A percentile compares a stretch with the other conserved stretches of the same genome.
These are phyloP conservation scores for Penicillium sp. DNA, from an alignment of 2,329 filamentous ascomycete species.

Conservation along the genomic window DNA sequence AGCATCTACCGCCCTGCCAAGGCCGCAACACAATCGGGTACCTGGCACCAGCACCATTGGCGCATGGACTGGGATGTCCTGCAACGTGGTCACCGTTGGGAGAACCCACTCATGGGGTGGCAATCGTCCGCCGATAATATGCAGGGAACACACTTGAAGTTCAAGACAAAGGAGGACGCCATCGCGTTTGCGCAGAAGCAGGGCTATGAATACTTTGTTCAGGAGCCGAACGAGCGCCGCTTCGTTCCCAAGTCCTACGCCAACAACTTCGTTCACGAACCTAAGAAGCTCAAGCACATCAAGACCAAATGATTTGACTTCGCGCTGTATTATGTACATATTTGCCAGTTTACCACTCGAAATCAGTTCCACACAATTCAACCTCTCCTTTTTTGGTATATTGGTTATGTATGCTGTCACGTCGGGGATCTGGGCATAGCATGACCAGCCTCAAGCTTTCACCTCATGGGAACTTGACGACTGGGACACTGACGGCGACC, in stretches of 20 bases:
- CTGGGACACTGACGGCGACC: too few species aligned
- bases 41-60: conserved; percentile 81
- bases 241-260: conserved; percentile 91
- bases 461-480: too few species aligned
- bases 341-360: conserved; percentile 25
- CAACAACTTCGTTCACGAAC: conserved; percentile 86
- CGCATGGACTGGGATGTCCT: conserved; percentile 98
- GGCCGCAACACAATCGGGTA: conserved; percentile 92
- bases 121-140: conserved; percentile 91
- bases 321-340: conserved; percentile 40
- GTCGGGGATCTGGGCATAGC: too few species aligned
- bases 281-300: conserved; percentile 82
- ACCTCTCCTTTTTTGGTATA: neutral
- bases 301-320: conserved; percentile 64
- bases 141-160: conserved; percentile 88
- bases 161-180: conserved; percentile 90
- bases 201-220: conserved; percentile 97
- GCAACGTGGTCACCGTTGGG: conserved; percentile 90
- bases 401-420: too few species aligned
- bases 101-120: conserved; percentile 98
- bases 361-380: conserved; percentile 9
- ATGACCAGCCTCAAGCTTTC: too few species aligned
- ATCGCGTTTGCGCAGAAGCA: conserved; percentile 97
- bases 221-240: conserved; percentile 87
- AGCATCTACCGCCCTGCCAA: conserved; percentile 92